Conservation (phyloP, 2,329 filamentous ascomycete genomes). For the Colletotrichum cereale region DNA sequence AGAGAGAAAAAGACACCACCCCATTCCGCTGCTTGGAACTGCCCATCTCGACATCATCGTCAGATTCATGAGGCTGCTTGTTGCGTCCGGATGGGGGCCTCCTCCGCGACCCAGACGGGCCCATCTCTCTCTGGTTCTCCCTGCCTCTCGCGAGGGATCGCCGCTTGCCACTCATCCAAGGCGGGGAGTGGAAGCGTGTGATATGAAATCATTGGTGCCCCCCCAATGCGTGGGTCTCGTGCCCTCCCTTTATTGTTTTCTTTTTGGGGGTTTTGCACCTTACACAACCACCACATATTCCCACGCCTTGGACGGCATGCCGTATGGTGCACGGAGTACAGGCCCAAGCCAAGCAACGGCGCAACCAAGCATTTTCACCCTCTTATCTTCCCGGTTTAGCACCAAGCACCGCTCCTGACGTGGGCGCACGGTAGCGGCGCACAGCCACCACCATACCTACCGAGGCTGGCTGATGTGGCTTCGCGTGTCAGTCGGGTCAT, state of each 20-base stretch:
- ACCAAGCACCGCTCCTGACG: neutral
- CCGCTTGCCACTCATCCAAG: neutral
- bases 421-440: too few relatives aligned
- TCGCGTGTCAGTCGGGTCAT: too few relatives aligned
- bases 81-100: neutral
- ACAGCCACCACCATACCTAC: neutral
- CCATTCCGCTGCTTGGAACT: neutral
- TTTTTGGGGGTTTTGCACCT: too few relatives aligned
- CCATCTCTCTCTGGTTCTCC: neutral
- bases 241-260: constrained; percentile 20
- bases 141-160: constrained; percentile 31
- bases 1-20: neutral
- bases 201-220: constrained; percentile 36
- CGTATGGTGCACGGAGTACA: too few relatives aligned
- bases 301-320: neutral
- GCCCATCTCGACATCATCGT: constrained; percentile 27
- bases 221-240: constrained; percentile 19
- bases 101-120: neutral
- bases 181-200: neutral
- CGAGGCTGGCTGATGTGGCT: neutral
- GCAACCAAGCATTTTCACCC: neutral
- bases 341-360: neutral
- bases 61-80: constrained; percentile 4
- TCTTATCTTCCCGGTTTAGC: neutral
- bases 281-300: constrained; percentile 14